Evolutionary conservation across 805 yeast genomes (phyloP), one percentile per base, ranked within the genome.

Genomic region (Debaryomyces tyrocola): DNA sequence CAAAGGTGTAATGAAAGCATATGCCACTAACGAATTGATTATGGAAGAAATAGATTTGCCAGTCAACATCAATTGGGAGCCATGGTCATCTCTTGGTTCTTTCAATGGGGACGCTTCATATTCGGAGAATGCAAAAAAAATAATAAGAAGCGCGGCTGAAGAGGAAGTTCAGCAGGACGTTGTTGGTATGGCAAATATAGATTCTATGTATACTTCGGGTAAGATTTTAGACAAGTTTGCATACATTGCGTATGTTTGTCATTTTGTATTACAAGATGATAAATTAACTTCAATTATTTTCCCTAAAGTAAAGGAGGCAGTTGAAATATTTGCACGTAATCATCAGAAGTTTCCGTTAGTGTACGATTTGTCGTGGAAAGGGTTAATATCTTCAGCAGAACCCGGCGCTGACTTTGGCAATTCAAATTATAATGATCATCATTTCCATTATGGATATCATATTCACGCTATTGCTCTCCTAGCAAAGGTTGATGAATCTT

Each of bases 151-250:
- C 17, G 79, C 79, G 1, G 85, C 87, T 2, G 59, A 55, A n/a
- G 49, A 62, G 4, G 94, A 87, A 54, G 63, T 78, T 8, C 57
- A 73, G 24, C 79, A 73, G 43, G 87, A 85, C 50, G 75, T 85
- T 31, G 66, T 67, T 4, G 77, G 74, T 14, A 78, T 76, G 63
- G 77, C 85, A n/a, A 70, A 85, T 56, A 70, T 84, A 9, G 89
- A 89, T 51, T 89, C 97, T 0, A 91, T 91, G 87, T 92, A 92
- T 67, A 83, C 88, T 17, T 79, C 96, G 2, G 99, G 98, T 10
- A 92, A 94, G 63, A 76, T 82, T 21, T 70, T 91, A 41, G 96
- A 90, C 54, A 94, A 91, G 67, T 94, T 87, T 66, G 97, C 98
- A 0, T 86, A 87, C 75, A 78, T 94, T 43, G 73, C 90, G 11